Base-by-base conservation (phyloP, 768 basidiomycete genomes). In the Boletus edulis region DNA sequence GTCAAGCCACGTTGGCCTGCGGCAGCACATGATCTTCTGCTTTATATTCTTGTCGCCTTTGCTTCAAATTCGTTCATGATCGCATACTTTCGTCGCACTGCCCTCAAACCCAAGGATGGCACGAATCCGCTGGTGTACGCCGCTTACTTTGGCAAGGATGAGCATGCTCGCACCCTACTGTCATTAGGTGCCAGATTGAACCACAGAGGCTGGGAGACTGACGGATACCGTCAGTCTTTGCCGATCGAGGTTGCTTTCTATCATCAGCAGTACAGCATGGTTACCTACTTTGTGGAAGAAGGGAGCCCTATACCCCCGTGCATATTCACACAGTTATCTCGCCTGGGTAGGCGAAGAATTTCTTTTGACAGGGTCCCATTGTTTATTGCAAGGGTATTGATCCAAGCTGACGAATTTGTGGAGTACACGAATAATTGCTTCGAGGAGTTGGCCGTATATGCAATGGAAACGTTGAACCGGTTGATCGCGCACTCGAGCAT, bases 111-210 rank as follows among this genome's bases (percentile, higher is more conserved):
- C 9, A 55, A 41, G 43, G 38, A 55, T 2, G 51, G 54, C 31
- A 40, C 38, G 8, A 55, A 54, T 35, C 54, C 54, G 12, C 9
- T 55, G n/a, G 38, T 55, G 7, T 55, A 55, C 29, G 38, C 51
- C 3, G 54, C 54, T 2, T 9, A 54, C 13, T 54, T 54, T 6
- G 35, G 49, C 46, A 54, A 49, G 22, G n/a, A 20, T 0, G 32
- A 49, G 14, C 52, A 49, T 17, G 52, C 52, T 17, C 22, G n/a
- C 3, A 41, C 32, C 3, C 52, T 54, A 2, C 13, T 54, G 8
- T 27, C 3, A 2, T 17, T 15, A 10, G 46, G 52, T 17, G 31
- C 32, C 10, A 35, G 20, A 17, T 14, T 54, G n/a, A 9, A 54
- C 14, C 24, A 27, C 3, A 27, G 24, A 29, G 52, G 52, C 1